These are phyloP conservation scores for Suhomyces pyralidae DNA, from an alignment of 805 yeast genomes.

Conservation along the genomic window DNA sequence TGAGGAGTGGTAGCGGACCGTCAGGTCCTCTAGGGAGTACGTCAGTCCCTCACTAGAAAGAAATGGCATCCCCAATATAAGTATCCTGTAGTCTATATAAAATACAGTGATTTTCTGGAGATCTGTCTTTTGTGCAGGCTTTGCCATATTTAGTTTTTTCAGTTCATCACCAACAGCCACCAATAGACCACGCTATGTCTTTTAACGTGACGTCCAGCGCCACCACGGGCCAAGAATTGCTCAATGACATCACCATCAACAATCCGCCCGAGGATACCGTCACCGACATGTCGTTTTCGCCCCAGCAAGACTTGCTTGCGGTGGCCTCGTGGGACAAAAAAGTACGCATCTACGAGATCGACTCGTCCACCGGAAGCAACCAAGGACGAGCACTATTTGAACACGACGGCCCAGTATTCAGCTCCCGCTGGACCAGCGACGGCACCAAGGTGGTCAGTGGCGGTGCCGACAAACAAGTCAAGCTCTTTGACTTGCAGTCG, in stretches of 20 bases:
- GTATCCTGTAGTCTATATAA: too few relatives aligned
- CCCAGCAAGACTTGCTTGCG: constrained; percentile 76
- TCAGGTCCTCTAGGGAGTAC: background rate
- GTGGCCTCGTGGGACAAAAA: constrained; percentile 94
- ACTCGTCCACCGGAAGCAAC: constrained; percentile 64
- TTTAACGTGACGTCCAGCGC: constrained; percentile 39
- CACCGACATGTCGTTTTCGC: constrained; percentile 79
- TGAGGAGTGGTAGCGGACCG: background rate
- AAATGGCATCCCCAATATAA: background rate
- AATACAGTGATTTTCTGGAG: too few relatives aligned
- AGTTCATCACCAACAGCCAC: too few relatives aligned
- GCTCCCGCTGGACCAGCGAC: constrained; percentile 79
- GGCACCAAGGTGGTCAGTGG: constrained; percentile 87
- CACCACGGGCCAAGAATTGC: constrained; percentile 55
- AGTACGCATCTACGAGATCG: constrained; percentile 87
- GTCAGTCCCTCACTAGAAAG: background rate
- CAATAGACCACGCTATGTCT: constrained; percentile 27
- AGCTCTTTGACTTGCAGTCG: constrained; percentile 74
- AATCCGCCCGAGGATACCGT: constrained; percentile 93
- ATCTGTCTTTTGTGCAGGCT: too few relatives aligned
- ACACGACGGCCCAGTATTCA: constrained; percentile 83
- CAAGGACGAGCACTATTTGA: constrained; percentile 88
- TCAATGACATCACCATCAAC: constrained; percentile 65
- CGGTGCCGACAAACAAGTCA: constrained; percentile 87
- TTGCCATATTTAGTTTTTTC: too few relatives aligned